Percentiles rank a stretch among this genome's conserved stretches.
These are phyloP conservation scores for Gautieria morchelliformis DNA, from an alignment of 768 basidiomycete species.

Conservation along the genomic window DNA sequence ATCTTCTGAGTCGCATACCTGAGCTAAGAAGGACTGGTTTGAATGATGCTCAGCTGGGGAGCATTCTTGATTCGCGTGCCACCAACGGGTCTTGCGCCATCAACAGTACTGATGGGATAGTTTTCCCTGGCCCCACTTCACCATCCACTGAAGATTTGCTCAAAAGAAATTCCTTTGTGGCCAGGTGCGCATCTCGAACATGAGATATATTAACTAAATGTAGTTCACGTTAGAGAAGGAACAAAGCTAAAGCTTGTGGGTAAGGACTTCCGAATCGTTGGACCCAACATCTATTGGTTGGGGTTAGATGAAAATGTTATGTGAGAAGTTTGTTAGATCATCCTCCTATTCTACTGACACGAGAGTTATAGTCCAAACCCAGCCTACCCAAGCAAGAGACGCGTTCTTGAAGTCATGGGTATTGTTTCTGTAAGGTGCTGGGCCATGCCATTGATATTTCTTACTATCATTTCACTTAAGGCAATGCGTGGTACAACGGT, in stretches of 20 bases:
- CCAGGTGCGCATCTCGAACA: neutral
- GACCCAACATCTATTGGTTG: constrained; percentile 22
- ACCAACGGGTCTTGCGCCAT: constrained; percentile 3
- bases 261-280: constrained; percentile 8
- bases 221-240: neutral
- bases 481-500: constrained; percentile 18
- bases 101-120: neutral
- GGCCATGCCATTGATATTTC: constrained; percentile 3
- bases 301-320: constrained; percentile 25
- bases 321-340: neutral
- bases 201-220: neutral
- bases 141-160: constrained; percentile 4
- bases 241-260: constrained; percentile 4
- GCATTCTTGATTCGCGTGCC: neutral
- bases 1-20: neutral
- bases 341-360: neutral
- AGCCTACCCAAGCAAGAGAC: constrained; percentile 16
- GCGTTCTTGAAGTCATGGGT: constrained; percentile 19
- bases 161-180: constrained; percentile 6
- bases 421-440: constrained; percentile 11
- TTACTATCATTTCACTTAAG: constrained; percentile 9
- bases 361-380: constrained; percentile 10
- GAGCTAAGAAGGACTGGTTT: neutral
- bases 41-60: neutral
- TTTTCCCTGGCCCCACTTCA: constrained; percentile 3